Percentiles rank a stretch among this genome's conserved stretches.
Conservation (phyloP, 2,329 filamentous ascomycete genomes). For the Alternaria arbusti region DNA sequence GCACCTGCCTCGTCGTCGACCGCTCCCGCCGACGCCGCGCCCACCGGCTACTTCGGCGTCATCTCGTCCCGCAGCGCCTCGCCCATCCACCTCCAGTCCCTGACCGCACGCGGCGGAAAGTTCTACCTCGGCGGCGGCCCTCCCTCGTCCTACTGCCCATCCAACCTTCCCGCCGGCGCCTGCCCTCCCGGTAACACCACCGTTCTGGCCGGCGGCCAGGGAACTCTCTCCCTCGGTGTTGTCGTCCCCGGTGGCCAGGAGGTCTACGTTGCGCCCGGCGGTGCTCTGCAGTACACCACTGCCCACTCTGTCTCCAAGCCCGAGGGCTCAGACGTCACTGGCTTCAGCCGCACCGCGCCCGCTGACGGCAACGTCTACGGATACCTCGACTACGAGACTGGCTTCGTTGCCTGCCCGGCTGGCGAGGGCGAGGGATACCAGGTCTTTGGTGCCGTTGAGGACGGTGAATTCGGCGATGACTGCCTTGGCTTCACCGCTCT, state of each 20-base stretch:
- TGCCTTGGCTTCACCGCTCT: constrained; percentile 48
- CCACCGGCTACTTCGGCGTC: constrained; percentile 50
- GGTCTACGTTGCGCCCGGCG: constrained; percentile 63
- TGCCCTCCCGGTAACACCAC: constrained; percentile 59
- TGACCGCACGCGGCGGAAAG: constrained; percentile 56
- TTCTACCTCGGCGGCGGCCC: constrained; percentile 58
- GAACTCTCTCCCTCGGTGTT: constrained; percentile 50
- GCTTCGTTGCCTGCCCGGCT: constrained; percentile 45
- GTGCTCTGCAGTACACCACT: constrained; percentile 62
- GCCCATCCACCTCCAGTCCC: constrained; percentile 55
- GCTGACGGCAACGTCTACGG: constrained; percentile 30
- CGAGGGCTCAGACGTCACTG: constrained; percentile 56
- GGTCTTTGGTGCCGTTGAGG: constrained; percentile 39
- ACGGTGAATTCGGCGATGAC: constrained; percentile 23
- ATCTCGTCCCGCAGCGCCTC: constrained; percentile 55
- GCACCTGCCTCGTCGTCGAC: background rate
- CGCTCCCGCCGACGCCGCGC: background rate
- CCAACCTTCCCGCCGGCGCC: constrained; percentile 34
- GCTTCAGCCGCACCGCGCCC: constrained; percentile 52
- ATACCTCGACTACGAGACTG: constrained; percentile 34
- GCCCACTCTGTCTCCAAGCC: constrained; percentile 63
- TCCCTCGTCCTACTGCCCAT: constrained; percentile 59
- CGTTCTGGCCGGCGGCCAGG: constrained; percentile 50
- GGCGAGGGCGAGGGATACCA: constrained; percentile 35
- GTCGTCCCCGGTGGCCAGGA: constrained; percentile 68